A percentile compares a stretch with the other conserved stretches of the same genome.
Evolutionary conservation across 2,329 filamentous ascomycete genomes (phyloP).

Genomic region (Septoria linicola): DNA sequence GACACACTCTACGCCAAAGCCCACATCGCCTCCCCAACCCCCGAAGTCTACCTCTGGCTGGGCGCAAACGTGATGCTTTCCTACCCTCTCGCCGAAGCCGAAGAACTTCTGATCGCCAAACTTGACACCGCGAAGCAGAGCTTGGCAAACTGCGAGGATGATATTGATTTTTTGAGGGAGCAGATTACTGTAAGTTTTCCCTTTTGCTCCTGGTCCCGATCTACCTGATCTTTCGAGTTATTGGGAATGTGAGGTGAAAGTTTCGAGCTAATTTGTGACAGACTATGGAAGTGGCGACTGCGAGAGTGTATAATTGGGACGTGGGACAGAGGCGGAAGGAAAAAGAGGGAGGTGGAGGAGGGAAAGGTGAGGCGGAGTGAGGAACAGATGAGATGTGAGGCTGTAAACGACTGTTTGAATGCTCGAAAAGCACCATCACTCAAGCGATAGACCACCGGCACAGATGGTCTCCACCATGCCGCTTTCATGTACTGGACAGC

Average conservation of each 20-base stretch:
- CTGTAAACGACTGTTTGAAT: too few species aligned
- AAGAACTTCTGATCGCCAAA: slow-evolving; percentile 74
- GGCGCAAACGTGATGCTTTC: slow-evolving; percentile 97
- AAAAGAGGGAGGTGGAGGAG: slow-evolving; percentile 55
- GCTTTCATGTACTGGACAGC: too few species aligned
- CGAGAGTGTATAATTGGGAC: slow-evolving; percentile 99
- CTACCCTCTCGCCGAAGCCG: slow-evolving; percentile 86
- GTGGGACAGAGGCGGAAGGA: slow-evolving; percentile 94
- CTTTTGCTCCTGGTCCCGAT: background rate
- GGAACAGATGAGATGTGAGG: background rate
- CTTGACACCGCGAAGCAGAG: slow-evolving; percentile 75
- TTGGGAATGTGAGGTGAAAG: background rate
- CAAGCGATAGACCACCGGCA: too few species aligned
- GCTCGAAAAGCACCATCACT: too few species aligned
- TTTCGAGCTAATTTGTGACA: slow-evolving; percentile 42
- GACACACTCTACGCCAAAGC: slow-evolving; percentile 93
- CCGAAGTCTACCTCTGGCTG: slow-evolving; percentile 97
- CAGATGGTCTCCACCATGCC: too few species aligned
- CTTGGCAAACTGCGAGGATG: slow-evolving; percentile 87
- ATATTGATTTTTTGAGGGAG: slow-evolving; percentile 90
- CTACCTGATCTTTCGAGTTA: background rate
- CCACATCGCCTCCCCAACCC: slow-evolving; percentile 67
- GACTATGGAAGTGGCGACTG: slow-evolving; percentile 95
- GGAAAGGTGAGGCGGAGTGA: background rate
- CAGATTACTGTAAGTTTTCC: slow-evolving; percentile 78